Conservation (phyloP, 768 basidiomycete species). For the Lentinula aciculospora region DNA sequence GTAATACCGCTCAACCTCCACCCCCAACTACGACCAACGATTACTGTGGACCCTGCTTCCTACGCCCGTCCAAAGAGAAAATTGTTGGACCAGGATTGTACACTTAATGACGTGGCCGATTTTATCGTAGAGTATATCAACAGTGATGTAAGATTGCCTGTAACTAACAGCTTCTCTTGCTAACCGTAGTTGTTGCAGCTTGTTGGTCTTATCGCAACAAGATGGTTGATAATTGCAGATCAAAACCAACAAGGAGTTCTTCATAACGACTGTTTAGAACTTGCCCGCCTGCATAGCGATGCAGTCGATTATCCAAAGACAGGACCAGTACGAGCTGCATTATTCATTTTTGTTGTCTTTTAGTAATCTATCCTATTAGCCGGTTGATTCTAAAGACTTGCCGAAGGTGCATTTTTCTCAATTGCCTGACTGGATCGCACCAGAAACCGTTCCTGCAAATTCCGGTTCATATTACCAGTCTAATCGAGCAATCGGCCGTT, state of each 20-base stretch:
- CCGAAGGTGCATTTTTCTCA: conserved; percentile 32
- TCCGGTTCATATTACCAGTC: conserved; percentile 45
- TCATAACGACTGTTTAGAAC: conserved; percentile 42
- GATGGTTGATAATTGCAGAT: conserved; percentile 65
- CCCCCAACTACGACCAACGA: conserved; percentile 23
- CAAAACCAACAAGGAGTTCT: conserved; percentile 39
- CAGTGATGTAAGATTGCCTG: conserved; percentile 38
- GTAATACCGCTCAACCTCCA: conserved; percentile 33
- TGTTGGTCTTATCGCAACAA: conserved; percentile 56
- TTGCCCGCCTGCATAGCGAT: conserved; percentile 54
- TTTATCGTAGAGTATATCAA: conserved; percentile 68
- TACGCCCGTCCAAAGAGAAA: conserved; percentile 46
- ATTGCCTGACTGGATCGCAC: conserved; percentile 64
- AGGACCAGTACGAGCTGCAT: conserved; percentile 30
- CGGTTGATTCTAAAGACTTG: conserved; percentile 21
- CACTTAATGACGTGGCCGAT: conserved; percentile 60
- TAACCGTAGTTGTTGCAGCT: conserved; percentile 26
- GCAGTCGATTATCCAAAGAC: conserved; percentile 69
- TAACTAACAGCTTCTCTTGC: neutral
- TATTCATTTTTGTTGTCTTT: conserved; percentile 15
- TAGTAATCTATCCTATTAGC: neutral
- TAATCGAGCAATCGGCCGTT: conserved; percentile 47
- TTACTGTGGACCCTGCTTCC: conserved; percentile 15
- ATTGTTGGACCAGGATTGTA: conserved; percentile 39
- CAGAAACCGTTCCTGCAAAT: conserved; percentile 41